Evolutionary conservation across 192 early-diverging fungal genomes (phyloP), one percentile per base, ranked within the genome.

Genomic region (Chytriomyces sp.): DNA sequence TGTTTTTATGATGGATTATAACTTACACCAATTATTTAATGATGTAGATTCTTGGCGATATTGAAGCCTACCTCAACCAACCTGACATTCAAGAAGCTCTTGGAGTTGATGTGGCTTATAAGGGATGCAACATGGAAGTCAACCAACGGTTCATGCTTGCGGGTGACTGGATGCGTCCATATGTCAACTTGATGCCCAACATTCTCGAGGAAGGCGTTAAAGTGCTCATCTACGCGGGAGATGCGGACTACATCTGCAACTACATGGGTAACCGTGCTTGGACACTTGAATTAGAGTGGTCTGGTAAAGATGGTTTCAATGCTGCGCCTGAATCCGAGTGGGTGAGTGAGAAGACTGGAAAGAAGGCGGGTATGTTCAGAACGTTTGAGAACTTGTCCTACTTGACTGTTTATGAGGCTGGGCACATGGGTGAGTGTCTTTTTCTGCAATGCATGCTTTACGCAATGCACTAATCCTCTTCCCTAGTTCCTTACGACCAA

Each of bases 181-280:
- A 90, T 76, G 88, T 82, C 67, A 88, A 72, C 72, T 79, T 70
- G 77, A 44, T 90, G 7, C 81, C 84, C 43, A 78, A 77, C 44
- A 67, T 97, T 69, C 90, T 98, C 45, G 92, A 90, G 57, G 90
- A 87, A 69, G 93, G 92, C 46, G 87, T 97, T 76, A 91, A 91
- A 35, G 87, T 97, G 10, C 79, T 99, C 49, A 86, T 99, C 28
- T 97, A 97, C 82, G 92, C 93, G 72, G 96, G 97, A 48, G 95
- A 97, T 70, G 93, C 93, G 3, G 95, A 97, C 83, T 97, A 90
- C 80, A 96, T 96, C 75, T 97, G 95, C 89, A 95, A 95, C 84
- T 94, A 64, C 60, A 85, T 89, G 67, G 92, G 94, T 68, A 97
- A 97, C 89, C 95, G 95, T 89, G 93, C 92, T 0, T 98, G 96